These are phyloP conservation scores for Gelatoporia subvermispora DNA, from an alignment of 768 basidiomycete genomes.

Conservation along the genomic window DNA sequence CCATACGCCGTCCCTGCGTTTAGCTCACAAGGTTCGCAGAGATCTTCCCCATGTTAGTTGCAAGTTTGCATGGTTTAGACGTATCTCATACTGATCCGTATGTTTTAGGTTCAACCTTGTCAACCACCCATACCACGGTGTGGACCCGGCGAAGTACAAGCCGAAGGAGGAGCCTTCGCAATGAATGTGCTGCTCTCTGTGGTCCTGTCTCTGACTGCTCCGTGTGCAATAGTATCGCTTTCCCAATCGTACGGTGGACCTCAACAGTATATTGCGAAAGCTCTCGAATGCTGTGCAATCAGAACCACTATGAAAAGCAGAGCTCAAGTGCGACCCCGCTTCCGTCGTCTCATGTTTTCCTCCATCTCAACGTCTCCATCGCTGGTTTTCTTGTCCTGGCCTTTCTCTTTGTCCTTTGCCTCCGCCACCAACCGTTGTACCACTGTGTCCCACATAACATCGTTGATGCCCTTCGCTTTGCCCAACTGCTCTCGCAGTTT, in stretches of 20 bases:
- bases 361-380: slow-evolving; percentile 10
- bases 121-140: slow-evolving; percentile 84
- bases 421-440: slow-evolving; percentile 58
- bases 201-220: not conserved
- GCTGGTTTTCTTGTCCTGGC: slow-evolving; percentile 8
- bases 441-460: slow-evolving; percentile 87
- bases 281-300: not conserved
- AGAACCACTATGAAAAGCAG: not conserved
- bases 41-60: slow-evolving; percentile 69
- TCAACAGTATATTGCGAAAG: no score
- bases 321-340: slow-evolving; percentile 14
- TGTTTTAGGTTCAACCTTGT: slow-evolving; percentile 86
- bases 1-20: not conserved
- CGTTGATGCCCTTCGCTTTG: slow-evolving; percentile 88
- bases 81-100: slow-evolving; percentile 5
- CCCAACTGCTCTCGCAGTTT: slow-evolving; percentile 64
- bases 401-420: slow-evolving; percentile 26
- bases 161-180: slow-evolving; percentile 21
- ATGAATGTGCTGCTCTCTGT: not conserved
- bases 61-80: not conserved
- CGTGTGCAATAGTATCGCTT: not conserved
- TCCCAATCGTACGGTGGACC: no score
- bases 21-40: slow-evolving; percentile 34
- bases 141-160: slow-evolving; percentile 75
- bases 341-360: slow-evolving; percentile 6